phyloP scores from a whole-genome alignment of 1,139 yeast species.

The Yueomyces sp. region DNA sequence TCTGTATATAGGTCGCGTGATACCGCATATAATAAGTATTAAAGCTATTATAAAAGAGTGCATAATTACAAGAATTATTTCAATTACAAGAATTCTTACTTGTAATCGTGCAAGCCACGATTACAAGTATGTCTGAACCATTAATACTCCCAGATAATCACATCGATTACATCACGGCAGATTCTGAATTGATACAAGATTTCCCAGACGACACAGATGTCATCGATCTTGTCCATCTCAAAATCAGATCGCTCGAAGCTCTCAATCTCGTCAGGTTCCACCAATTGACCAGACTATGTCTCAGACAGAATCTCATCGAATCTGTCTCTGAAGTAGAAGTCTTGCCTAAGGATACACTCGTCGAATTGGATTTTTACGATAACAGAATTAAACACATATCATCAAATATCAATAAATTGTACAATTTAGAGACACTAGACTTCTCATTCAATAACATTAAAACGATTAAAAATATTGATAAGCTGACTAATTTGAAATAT shows the following conservation, averaged over 20 bases:
- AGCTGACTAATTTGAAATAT: slow-evolving; percentile 48
- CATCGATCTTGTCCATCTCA: slow-evolving; percentile 69
- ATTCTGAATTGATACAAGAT: slow-evolving; percentile 50
- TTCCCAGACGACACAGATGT: slow-evolving; percentile 50
- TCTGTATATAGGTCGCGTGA: too few relatives aligned
- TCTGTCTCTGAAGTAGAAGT: slow-evolving; percentile 59
- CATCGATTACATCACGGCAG: slow-evolving; percentile 33
- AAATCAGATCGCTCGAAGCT: slow-evolving; percentile 55
- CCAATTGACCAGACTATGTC: slow-evolving; percentile 47
- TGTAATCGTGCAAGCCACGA: background rate
- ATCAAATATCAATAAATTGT: slow-evolving; percentile 45
- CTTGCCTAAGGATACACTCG: slow-evolving; percentile 43
- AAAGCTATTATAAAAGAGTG: too few relatives aligned
- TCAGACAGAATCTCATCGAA: slow-evolving; percentile 76
- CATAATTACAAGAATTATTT: too few relatives aligned
- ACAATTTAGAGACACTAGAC: slow-evolving; percentile 52
- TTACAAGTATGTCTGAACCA: slow-evolving; percentile 1
- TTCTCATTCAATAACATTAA: slow-evolving; percentile 84
- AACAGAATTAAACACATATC: slow-evolving; percentile 84
- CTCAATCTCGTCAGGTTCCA: slow-evolving; percentile 49
- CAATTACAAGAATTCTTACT: too few relatives aligned
- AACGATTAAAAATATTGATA: slow-evolving; percentile 69
- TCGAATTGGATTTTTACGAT: slow-evolving; percentile 82
- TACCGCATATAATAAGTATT: too few relatives aligned
- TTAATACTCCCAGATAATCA: slow-evolving; percentile 45